Evolutionary conservation across 2,329 filamentous ascomycete species (phyloP).

Genomic region (Cladosporium sp.): DNA sequence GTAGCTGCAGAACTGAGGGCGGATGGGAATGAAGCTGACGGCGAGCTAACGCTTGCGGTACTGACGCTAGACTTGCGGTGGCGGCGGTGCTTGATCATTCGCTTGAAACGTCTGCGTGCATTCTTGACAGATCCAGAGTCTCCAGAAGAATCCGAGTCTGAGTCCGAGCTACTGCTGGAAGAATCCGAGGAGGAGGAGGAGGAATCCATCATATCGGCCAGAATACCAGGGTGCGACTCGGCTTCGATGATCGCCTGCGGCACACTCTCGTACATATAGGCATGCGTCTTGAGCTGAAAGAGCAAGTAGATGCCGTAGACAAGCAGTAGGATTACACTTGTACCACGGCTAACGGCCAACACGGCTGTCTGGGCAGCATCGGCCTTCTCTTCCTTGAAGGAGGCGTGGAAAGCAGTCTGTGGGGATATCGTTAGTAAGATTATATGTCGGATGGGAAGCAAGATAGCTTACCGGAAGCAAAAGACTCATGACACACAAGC

Average conservation of each 20-base stretch:
- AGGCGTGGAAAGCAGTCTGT: constrained; percentile 87
- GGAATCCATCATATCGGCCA: constrained; percentile 78
- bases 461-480: constrained; percentile 67
- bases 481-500: constrained; percentile 85
- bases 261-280: constrained; percentile 89
- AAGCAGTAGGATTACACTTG: constrained; percentile 79
- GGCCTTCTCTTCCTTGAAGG: constrained; percentile 57
- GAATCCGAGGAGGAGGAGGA: constrained; percentile 60
- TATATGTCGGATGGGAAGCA: not conserved
- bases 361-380: constrained; percentile 68
- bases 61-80: constrained; percentile 78
- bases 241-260: constrained; percentile 92
- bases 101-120: constrained; percentile 73
- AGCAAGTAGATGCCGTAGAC: constrained; percentile 83
- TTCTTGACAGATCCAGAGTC: constrained; percentile 52
- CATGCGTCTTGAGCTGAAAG: constrained; percentile 89
- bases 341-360: constrained; percentile 83
- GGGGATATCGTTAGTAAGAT: constrained; percentile 19
- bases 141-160: constrained; percentile 68
- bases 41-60: constrained; percentile 65
- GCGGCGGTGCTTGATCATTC: constrained; percentile 69
- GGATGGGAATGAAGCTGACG: constrained; percentile 43
- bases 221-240: constrained; percentile 81
- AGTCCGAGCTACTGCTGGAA: constrained; percentile 49
- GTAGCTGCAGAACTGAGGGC: constrained; percentile 48